Evolutionary conservation across 441 rosid species (phyloP), one percentile per base, ranked within the genome.

Genomic region (Brassica balearica): DNA sequence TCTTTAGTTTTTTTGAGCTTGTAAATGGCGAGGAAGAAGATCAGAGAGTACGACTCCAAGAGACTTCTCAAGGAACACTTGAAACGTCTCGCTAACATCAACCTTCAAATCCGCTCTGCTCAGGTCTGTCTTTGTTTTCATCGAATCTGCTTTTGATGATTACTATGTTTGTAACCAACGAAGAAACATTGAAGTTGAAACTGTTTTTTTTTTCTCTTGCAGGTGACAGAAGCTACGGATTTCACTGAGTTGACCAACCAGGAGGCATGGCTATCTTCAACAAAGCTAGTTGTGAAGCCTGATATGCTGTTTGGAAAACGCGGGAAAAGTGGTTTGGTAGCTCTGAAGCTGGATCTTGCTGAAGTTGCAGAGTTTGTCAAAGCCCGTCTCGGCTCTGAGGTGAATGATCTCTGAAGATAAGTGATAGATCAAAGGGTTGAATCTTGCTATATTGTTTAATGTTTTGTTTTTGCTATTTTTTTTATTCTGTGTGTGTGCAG

Each of bases 271-370:
- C 87, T 94, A 43, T 92, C 92, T 1, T 88, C 95, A 32, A 85
- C 92, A 63, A 87, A 85, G 84, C 81, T 94, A 78, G 98, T 94
- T 70, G 97, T 92, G 76, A 94, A 94, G 82, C 98, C 97, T 7
- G 98, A 94, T 73, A 94, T 94, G 98, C 69, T 94, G 38, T 94
- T 94, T 65, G 97, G 97, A 17, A 94, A 94, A 79, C 93, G 97
- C 22, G 97, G 97, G 70, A 94, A 94, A 88, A 92, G 97, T 64
- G 97, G 97, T 2, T 84, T 94, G 79, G 97, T 92, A 7, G 94
- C 97, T 51, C 85, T 94, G 46, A 92, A 92, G 83, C 82, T 94
- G 62, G 98, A 92, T 86, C 85, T 94, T 77, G 98, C 97, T 83
- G 89, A 94, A 85, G 98, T 94, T 77, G 90, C 93, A 70, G 94